Evolutionary conservation across 805 yeast genomes (phyloP), one percentile per base, ranked within the genome.

Genomic region (Nakazawaea wyomingensis): DNA sequence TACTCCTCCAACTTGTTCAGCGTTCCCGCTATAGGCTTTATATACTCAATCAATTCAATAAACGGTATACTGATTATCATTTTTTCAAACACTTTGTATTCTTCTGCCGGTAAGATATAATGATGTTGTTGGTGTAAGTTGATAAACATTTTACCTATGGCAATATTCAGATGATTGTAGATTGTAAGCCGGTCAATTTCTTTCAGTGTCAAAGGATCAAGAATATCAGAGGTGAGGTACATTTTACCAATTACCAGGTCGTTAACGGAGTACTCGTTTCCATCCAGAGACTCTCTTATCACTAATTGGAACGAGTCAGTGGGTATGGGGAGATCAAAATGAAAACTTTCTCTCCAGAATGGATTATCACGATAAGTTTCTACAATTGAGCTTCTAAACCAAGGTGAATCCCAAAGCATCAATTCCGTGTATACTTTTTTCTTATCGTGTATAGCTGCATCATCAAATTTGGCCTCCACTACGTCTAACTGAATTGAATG

Each of bases 331-430:
- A 81, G 64, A 39, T 80, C 76, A n/a, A 84, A 64, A 2, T 72
- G 63, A 54, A 85, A 84, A 35, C 71, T 76, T 54, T 90, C 96
- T 55, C 89, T 78, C 93, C 96, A 90, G 56, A 86, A 86, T 1
- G 95, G 90, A 43, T 71, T 70, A 0, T 59, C 50, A 3, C 60
- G 51, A 10, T 59, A 45, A 36, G 72, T 65, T 29, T 68, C 64
- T 0, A 82, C 82, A 5, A 76, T 66, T 2, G 89, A 81, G 0
- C 96, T 86, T 50, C 88, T 68, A 30, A 85, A 86, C 87, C 91
- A 84, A 0, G 83, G 78, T 37, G 76, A 69, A 16, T 76, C 80
- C 83, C 93, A 84, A 57, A 86, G 69, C 14, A 72, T 64, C 2
- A 89, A 67, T 52, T 88, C 96, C 2, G 85, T 78, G 54, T 85